phyloP scores from a whole-genome alignment of 1,284 basidiomycete species.

The Phellopilus nigrolimitatus region DNA sequence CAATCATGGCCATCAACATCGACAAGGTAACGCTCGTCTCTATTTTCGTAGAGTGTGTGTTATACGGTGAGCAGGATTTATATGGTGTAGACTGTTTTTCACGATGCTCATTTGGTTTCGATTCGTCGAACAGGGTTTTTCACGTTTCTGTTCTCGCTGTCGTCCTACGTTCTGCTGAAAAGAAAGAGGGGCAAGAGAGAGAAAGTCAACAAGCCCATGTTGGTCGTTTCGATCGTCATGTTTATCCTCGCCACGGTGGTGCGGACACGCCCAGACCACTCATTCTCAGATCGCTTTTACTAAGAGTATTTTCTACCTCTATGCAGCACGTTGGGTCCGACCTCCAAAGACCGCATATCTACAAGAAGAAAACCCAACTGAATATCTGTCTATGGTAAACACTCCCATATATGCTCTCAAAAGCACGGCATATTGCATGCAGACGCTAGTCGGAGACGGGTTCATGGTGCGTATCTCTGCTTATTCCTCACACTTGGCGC shows the following conservation, averaged over 20 bases:
- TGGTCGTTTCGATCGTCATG: conserved; percentile 5
- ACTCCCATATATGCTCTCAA: conserved; percentile 29
- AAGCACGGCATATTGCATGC: conserved; percentile 29
- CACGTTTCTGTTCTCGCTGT: conserved; percentile 13
- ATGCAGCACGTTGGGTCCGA: conserved; percentile 18
- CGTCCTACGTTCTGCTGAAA: neutral
- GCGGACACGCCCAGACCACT: conserved; percentile 14
- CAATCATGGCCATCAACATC: too few species aligned
- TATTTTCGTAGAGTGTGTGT: too few species aligned
- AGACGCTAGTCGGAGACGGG: conserved; percentile 33
- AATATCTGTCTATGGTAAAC: conserved; percentile 25
- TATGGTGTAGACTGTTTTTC: too few species aligned
- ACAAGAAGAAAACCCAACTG: neutral
- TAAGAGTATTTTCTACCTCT: neutral
- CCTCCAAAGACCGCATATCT: conserved; percentile 17
- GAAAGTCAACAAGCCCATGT: too few species aligned
- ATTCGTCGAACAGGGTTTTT: too few species aligned
- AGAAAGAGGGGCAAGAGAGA: conserved; percentile 2
- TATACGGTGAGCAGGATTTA: too few species aligned
- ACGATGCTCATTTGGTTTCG: too few species aligned
- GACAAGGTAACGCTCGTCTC: too few species aligned
- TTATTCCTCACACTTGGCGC: neutral
- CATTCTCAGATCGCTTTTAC: neutral
- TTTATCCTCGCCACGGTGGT: too few species aligned
- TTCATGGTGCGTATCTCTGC: conserved; percentile 27